A percentile compares a stretch with the other conserved stretches of the same genome.
phyloP scores from a whole-genome alignment of 2,329 filamentous ascomycete genomes.

The Penicillium sp. region DNA sequence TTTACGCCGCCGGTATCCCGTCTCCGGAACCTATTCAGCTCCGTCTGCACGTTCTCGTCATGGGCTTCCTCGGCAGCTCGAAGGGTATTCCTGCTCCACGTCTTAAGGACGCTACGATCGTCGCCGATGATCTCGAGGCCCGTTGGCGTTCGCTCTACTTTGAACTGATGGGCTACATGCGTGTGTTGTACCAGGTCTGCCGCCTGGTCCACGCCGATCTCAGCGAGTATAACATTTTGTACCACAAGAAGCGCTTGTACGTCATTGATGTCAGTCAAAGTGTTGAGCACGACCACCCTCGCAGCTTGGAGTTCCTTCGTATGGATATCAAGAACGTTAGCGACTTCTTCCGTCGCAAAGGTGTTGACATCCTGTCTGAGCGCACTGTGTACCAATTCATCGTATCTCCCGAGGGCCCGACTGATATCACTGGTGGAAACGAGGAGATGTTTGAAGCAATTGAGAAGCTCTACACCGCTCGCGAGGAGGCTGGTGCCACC shows the following conservation, averaged over 20 bases:
- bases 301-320: constrained; percentile 85
- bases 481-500: constrained; percentile 51
- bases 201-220: constrained; percentile 91
- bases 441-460: constrained; percentile 61
- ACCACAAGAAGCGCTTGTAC: constrained; percentile 76
- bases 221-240: constrained; percentile 97
- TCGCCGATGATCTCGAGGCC: constrained; percentile 63
- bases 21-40: constrained; percentile 87
- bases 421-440: constrained; percentile 35
- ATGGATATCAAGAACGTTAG: constrained; percentile 99
- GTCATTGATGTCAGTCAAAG: constrained; percentile 98
- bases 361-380: constrained; percentile 77
- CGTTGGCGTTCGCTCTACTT: constrained; percentile 79
- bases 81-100: constrained; percentile 86
- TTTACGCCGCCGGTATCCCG: constrained; percentile 79
- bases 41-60: constrained; percentile 90
- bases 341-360: constrained; percentile 86
- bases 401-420: constrained; percentile 56
- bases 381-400: constrained; percentile 82
- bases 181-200: constrained; percentile 88
- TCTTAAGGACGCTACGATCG: constrained; percentile 78
- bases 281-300: constrained; percentile 93
- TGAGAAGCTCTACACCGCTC: constrained; percentile 64
- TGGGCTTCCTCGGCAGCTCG: constrained; percentile 85
- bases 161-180: constrained; percentile 84